Percentiles rank a stretch among this genome's conserved stretches.
Evolutionary conservation across 805 yeast species (phyloP).

Genomic region (Blastobotrys terrestris): DNA sequence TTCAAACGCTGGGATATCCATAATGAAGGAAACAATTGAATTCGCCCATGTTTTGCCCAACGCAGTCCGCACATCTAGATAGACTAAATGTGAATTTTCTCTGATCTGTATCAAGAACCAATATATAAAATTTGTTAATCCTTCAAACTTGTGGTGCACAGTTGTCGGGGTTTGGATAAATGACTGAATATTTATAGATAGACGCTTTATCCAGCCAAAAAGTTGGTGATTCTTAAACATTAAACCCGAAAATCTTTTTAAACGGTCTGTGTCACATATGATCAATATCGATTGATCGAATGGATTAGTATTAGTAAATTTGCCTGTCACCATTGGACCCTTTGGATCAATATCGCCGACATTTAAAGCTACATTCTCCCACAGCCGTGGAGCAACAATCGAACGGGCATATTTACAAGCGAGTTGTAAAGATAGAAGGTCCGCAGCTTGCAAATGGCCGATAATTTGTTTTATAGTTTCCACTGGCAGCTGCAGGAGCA

Average conservation of each 20-base stretch:
- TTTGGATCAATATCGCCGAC: neutral
- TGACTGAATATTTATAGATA: neutral
- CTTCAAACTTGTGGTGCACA: neutral
- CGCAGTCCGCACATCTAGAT: neutral
- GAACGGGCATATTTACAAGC: neutral
- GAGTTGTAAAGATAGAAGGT: neutral
- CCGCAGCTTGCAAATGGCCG: neutral
- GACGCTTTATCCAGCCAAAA: neutral
- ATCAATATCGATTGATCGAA: neutral
- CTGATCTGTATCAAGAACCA: neutral
- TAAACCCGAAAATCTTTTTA: neutral
- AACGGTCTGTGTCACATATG: neutral
- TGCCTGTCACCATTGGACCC: neutral
- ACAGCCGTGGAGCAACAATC: neutral
- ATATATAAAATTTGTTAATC: neutral
- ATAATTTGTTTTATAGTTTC: neutral
- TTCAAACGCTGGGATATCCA: neutral
- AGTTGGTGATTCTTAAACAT: neutral
- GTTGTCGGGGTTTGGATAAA: neutral
- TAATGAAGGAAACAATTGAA: neutral
- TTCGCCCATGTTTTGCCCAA: neutral
- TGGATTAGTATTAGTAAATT: neutral
- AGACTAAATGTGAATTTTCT: neutral
- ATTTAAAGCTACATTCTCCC: neutral
- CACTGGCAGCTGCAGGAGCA: neutral